Base-by-base conservation (phyloP, 495 filamentous ascomycete genomes). In the Talaromyces thailandensis region DNA sequence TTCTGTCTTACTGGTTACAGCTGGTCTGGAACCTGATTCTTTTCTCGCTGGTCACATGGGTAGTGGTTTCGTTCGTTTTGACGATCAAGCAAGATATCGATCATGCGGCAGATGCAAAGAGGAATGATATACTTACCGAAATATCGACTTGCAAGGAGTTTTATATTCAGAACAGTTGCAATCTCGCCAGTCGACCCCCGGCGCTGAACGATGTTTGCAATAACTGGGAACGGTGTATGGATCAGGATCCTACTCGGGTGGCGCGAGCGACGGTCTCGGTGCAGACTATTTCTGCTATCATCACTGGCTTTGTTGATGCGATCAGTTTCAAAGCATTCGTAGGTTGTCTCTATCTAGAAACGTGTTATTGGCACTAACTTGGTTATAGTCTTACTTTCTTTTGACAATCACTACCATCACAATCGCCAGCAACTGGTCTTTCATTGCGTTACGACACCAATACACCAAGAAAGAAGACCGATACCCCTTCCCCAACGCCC, bases 221-320 rank as follows among this genome's bases (percentile, higher is more conserved):
- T 32, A 81, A 84, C 45, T 98, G 93, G 94, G 84, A 87, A 61
- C 75, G 75, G 4, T 98, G 94, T 71, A 97, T 97, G 93, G 82
- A 89, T 58, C 81, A 79, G 11, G 87, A 93, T 68, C 83, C 88
- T 16, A 70, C 77, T 16, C 80, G 80, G 60, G 83, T 92, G 24
- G 87, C 83, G 8, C 77, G 86, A 3, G 88, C 88, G 11, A 82
- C 79, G 62, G 79, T 93, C 31, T 84, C 81, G 52, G 89, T 90
- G n/a, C 79, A 84, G 43, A 91, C 88, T 0, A 91, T 91, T 80
- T 93, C 87, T 58, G 86, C 87, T 68, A 96, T 93, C 28, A 84
- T 90, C 67, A 89, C 89, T 66, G 77, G 74, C 62, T 89, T 90
- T 65, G 81, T 89, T 32, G 84, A 91, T 70, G 81, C 85, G 12